These are phyloP conservation scores for Lasiodiplodia citricola DNA, from an alignment of 2,329 filamentous ascomycete genomes.

Conservation along the genomic window DNA sequence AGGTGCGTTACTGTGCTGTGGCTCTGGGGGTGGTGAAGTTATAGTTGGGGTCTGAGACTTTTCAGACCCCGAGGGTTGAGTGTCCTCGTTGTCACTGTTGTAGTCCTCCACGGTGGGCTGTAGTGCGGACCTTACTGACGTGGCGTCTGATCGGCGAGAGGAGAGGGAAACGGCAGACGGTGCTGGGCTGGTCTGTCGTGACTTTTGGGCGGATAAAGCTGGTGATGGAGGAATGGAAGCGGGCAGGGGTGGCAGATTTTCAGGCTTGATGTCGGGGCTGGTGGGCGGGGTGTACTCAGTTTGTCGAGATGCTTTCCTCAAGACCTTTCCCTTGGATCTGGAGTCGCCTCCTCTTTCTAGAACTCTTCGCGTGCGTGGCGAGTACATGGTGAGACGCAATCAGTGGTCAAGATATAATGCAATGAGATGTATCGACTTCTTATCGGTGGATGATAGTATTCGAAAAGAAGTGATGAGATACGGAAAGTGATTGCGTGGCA, in stretches of 20 bases:
- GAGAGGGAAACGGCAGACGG: constrained; percentile 2
- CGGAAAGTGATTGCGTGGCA: constrained; percentile 43
- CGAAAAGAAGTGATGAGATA: constrained; percentile 15
- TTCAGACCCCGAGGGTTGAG: constrained; percentile 1
- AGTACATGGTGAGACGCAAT: constrained; percentile 17
- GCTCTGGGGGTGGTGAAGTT: constrained; percentile 8
- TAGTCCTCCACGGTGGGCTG: constrained; percentile 27
- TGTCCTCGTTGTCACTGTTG: constrained; percentile 21
- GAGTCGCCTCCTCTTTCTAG: constrained; percentile 22
- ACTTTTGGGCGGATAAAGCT: constrained; percentile 16
- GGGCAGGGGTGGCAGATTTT: constrained; percentile 18
- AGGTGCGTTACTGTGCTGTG: not conserved
- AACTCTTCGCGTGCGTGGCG: constrained; percentile 20
- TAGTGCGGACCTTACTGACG: constrained; percentile 19
- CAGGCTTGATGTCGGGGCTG: constrained; percentile 23
- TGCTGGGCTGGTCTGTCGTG: constrained; percentile 19
- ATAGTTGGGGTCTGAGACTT: constrained; percentile 1
- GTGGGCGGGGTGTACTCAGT: constrained; percentile 23
- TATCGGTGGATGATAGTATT: constrained; percentile 9
- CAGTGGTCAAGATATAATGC: constrained; percentile 12
- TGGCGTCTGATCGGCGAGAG: constrained; percentile 19
- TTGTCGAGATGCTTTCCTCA: constrained; percentile 20
- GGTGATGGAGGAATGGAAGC: constrained; percentile 21
- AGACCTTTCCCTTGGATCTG: constrained; percentile 22
- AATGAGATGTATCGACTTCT: constrained; percentile 25